Conservation (phyloP, 2,329 filamentous ascomycete genomes). For the Fusarium oxysporum region DNA sequence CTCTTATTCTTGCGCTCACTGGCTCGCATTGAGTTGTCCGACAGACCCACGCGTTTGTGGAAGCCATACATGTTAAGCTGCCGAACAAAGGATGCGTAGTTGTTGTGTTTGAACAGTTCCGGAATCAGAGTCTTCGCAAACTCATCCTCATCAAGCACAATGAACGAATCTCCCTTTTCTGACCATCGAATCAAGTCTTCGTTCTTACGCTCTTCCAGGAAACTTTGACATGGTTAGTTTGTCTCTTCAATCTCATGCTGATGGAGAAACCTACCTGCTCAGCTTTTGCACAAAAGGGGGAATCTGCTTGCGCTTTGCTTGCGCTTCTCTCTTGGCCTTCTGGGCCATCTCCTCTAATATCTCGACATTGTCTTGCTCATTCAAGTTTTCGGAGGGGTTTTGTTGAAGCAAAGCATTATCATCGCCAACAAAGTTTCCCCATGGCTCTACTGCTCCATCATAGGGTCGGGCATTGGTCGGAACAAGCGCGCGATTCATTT, state of each 20-base stretch:
- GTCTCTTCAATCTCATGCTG: background rate
- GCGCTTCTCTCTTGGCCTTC: constrained; percentile 86
- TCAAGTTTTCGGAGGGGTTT: constrained; percentile 48
- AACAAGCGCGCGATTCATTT: constrained; percentile 63
- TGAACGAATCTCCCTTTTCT: constrained; percentile 94
- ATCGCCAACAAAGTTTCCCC: constrained; percentile 58
- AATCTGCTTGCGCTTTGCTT: constrained; percentile 92
- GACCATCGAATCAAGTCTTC: constrained; percentile 97
- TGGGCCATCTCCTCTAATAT: constrained; percentile 83
- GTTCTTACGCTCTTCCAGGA: constrained; percentile 92
- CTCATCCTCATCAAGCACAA: constrained; percentile 96
- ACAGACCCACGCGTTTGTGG: constrained; percentile 92
- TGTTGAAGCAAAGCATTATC: constrained; percentile 53
- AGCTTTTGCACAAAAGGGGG: constrained; percentile 98
- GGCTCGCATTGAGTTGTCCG: constrained; percentile 97
- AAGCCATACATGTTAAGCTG: constrained; percentile 99
- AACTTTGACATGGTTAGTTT: constrained; percentile 71
- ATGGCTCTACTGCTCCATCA: constrained; percentile 55
- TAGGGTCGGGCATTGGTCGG: constrained; percentile 56
- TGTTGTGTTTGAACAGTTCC: constrained; percentile 99
- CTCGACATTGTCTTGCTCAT: constrained; percentile 78
- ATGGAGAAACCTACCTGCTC: constrained; percentile 78
- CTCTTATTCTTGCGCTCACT: constrained; percentile 98
- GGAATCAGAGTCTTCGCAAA: constrained; percentile 97
- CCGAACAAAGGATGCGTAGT: constrained; percentile 95